Percentiles rank a stretch among this genome's conserved stretches.
phyloP scores from a whole-genome alignment of 495 filamentous ascomycete species.

The Penicillium goetzii region DNA sequence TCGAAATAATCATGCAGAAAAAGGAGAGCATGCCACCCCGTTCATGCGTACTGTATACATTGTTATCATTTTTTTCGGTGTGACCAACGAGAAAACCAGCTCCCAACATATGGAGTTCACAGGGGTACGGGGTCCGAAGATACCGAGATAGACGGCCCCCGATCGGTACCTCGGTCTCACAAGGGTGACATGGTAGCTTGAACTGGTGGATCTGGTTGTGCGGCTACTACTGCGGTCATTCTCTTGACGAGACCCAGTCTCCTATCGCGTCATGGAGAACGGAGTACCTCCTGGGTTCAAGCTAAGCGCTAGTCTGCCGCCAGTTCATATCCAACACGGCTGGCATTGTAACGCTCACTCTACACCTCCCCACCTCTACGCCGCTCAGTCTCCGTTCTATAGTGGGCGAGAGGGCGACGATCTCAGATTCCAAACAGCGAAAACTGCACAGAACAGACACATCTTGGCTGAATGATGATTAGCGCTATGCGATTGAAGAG shows the following conservation, averaged over 20 bases:
- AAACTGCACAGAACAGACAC: neutral
- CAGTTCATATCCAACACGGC: neutral
- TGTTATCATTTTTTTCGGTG: neutral
- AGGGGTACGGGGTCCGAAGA: neutral
- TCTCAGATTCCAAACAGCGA: neutral
- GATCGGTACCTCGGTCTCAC: neutral
- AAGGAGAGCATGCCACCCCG: neutral
- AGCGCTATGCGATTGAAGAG: neutral
- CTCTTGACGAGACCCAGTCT: neutral
- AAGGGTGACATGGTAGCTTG: constrained; percentile 1
- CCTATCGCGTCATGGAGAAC: neutral
- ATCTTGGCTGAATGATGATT: neutral
- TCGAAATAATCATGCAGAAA: neutral
- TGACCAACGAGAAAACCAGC: neutral
- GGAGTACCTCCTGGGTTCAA: neutral
- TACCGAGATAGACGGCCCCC: neutral
- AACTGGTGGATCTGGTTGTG: neutral
- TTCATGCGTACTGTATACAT: neutral
- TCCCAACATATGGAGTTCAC: neutral
- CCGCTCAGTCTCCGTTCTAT: neutral
- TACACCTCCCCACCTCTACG: neutral
- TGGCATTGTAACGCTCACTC: neutral
- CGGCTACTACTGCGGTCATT: neutral
- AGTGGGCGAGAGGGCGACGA: neutral
- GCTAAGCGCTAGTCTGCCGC: neutral